Conservation (phyloP, 208 protist species). For the Acanthamoeba quina region DNA sequence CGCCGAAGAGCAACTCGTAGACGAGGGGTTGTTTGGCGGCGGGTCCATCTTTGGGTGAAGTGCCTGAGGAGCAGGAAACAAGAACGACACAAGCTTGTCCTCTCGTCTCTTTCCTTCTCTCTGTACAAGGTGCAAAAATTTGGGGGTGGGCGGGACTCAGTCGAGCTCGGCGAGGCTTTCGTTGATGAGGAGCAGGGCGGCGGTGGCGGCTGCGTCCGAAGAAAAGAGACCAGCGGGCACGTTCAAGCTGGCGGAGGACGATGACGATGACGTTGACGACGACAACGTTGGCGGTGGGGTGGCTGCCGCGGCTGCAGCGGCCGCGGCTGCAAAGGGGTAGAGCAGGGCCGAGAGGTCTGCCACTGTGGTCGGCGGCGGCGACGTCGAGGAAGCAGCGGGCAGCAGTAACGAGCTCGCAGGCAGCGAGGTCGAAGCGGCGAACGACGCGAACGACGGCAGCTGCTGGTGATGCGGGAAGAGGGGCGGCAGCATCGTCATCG, state of each 20-base stretch:
- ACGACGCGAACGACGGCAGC: neutral
- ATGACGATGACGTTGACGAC: neutral
- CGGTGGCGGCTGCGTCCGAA: neutral
- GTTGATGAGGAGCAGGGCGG: constrained; percentile 31
- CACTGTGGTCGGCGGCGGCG: neutral
- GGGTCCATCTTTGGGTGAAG: no score
- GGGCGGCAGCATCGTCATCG: neutral
- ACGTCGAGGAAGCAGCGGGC: neutral
- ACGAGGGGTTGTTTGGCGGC: no score
- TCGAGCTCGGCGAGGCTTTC: constrained; percentile 30
- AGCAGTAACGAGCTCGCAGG: neutral
- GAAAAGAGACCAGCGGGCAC: neutral
- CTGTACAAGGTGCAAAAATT: no score
- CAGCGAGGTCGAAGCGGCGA: neutral
- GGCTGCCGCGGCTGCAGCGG: neutral
- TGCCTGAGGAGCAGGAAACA: no score
- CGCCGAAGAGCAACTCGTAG: no score
- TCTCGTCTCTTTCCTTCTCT: no score
- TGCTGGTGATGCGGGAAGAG: neutral
- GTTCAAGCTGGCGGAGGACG: neutral
- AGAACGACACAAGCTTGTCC: no score
- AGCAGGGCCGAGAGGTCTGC: neutral
- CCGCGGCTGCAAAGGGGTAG: neutral
- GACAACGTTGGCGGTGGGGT: neutral
- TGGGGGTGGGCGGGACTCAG: no score